These are phyloP conservation scores for Phytophthora idaei DNA, from an alignment of 352 stramenopile species.

Conservation along the genomic window DNA sequence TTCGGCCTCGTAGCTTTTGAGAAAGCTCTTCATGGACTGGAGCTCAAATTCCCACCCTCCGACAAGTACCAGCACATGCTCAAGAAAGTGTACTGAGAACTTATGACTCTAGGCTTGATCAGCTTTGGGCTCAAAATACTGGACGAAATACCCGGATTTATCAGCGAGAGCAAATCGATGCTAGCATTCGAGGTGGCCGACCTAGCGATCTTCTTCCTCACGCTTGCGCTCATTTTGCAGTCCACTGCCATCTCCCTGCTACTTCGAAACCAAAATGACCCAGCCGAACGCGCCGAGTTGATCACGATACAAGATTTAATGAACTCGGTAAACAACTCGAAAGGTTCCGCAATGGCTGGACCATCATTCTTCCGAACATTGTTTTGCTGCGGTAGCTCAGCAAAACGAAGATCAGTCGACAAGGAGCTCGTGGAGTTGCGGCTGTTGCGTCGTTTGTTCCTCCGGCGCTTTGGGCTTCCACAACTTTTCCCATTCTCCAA, in stretches of 20 bases:
- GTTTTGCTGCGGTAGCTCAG: background rate
- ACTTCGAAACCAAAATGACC: background rate
- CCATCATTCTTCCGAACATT: background rate
- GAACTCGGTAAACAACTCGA: background rate
- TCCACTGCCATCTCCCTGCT: background rate
- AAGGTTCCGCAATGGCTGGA: background rate
- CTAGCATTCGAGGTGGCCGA: background rate
- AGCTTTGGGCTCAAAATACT: background rate
- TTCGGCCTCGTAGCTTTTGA: background rate
- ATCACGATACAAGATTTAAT: background rate
- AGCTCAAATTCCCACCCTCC: background rate
- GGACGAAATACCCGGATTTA: background rate
- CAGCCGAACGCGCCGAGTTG: background rate
- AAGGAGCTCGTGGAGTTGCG: background rate
- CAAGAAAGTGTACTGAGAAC: background rate
- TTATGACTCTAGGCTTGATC: background rate
- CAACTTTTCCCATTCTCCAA: background rate
- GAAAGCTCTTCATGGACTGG: background rate
- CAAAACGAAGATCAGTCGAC: background rate
- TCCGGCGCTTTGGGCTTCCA: background rate
- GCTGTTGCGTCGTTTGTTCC: slow-evolving; percentile 1
- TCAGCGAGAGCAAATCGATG: background rate
- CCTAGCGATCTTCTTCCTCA: background rate
- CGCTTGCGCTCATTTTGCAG: background rate
- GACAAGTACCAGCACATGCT: slow-evolving; percentile 1